These are phyloP conservation scores for Mortierella sp. DNA, from an alignment of 371 early-diverging fungal genomes.

Conservation along the genomic window DNA sequence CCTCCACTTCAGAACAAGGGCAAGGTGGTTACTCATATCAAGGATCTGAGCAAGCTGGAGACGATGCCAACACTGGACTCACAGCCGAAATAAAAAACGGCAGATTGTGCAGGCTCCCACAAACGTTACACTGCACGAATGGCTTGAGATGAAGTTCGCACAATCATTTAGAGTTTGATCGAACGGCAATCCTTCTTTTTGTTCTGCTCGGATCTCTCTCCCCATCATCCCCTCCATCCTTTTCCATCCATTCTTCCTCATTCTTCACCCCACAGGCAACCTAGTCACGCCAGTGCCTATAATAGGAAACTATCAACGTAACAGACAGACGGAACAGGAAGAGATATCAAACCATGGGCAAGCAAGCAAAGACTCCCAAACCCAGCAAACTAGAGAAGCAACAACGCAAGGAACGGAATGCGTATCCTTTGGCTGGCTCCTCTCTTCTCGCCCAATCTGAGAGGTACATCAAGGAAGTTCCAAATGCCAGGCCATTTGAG, in stretches of 20 bases:
- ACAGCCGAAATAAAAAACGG: too few species aligned
- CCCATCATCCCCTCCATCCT: not conserved
- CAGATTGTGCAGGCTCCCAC: too few species aligned
- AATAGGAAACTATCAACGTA: too few species aligned
- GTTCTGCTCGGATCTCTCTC: not conserved
- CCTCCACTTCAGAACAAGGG: slow-evolving; percentile 2
- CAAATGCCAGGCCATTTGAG: slow-evolving; percentile 37
- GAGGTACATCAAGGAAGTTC: slow-evolving; percentile 6
- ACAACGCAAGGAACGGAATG: slow-evolving; percentile 2
- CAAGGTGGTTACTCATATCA: slow-evolving; percentile 45
- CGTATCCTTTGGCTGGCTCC: slow-evolving; percentile 4
- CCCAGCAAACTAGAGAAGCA: slow-evolving; percentile 18
- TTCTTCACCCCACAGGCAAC: not conserved
- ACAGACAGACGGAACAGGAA: too few species aligned
- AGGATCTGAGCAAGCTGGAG: slow-evolving; percentile 33
- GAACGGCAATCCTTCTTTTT: not conserved
- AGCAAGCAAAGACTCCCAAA: slow-evolving; percentile 17
- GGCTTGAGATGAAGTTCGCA: too few species aligned
- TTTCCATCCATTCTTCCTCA: not conserved
- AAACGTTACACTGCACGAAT: too few species aligned
- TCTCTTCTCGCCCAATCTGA: slow-evolving; percentile 6
- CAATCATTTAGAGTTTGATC: not conserved
- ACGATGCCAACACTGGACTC: slow-evolving; percentile 34
- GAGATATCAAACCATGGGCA: slow-evolving; percentile 1
- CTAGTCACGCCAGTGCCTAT: too few species aligned